A percentile compares a stretch with the other conserved stretches of the same genome.
These are phyloP conservation scores for Theileria parva DNA, from an alignment of 169 alveolate genomes.

Conservation along the genomic window DNA sequence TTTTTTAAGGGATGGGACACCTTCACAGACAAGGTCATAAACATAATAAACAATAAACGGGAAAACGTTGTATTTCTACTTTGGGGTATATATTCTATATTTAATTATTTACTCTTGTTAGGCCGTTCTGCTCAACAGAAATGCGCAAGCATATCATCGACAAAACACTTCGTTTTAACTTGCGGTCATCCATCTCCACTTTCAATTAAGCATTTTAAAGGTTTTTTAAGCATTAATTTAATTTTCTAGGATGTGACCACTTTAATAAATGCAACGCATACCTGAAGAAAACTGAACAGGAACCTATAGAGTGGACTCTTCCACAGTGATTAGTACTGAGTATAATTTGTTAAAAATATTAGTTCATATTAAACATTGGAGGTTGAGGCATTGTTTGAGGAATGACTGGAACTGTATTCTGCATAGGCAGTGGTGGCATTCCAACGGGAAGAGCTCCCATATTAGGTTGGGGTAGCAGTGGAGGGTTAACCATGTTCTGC, in stretches of 20 bases:
- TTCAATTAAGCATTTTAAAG: constrained; percentile 70
- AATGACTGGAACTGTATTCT: constrained; percentile 25
- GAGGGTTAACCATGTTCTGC: constrained; percentile 37
- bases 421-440: constrained; percentile 67
- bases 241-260: constrained; percentile 79
- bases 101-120: constrained; percentile 65
- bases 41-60: constrained; percentile 78
- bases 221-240: constrained; percentile 38
- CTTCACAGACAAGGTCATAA: constrained; percentile 87
- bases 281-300: constrained; percentile 60
- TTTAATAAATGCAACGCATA: constrained; percentile 81
- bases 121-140: constrained; percentile 90
- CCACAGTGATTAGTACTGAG: constrained; percentile 42
- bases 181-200: constrained; percentile 99
- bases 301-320: constrained; percentile 75
- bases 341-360: not conserved
- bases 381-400: constrained; percentile 70
- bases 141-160: constrained; percentile 84
- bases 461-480: constrained; percentile 42
- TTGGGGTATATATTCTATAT: constrained; percentile 87
- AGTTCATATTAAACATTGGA: constrained; percentile 50
- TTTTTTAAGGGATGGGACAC: constrained; percentile 87
- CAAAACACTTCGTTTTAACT: constrained; percentile 87
- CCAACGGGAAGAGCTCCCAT: constrained; percentile 48
- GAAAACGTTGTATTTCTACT: constrained; percentile 86